A percentile compares a stretch with the other conserved stretches of the same genome.
phyloP scores from a whole-genome alignment of 2,329 filamentous ascomycete genomes.

The Botryosphaeria dothidea region DNA sequence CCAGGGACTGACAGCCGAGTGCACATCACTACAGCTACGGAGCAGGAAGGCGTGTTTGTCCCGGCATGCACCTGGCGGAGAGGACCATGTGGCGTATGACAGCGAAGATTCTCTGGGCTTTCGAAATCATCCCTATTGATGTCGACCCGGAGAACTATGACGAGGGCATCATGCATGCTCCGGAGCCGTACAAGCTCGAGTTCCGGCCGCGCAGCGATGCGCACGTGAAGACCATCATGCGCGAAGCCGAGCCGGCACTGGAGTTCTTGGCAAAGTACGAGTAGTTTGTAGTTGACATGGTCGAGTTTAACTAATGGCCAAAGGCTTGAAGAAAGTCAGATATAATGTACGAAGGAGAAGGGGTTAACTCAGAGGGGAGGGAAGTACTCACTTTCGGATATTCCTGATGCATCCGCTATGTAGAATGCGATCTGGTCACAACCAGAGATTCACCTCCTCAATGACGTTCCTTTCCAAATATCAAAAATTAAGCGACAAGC shows the following conservation, averaged over 20 bases:
- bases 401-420: no score
- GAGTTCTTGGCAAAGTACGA: slow-evolving; percentile 27
- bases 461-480: no score
- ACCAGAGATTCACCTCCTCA: no score
- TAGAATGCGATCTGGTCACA: no score
- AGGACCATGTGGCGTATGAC: slow-evolving; percentile 25
- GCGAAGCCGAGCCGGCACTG: slow-evolving; percentile 32
- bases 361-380: neutral
- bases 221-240: slow-evolving; percentile 34
- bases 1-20: neutral
- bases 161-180: slow-evolving; percentile 37
- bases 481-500: neutral
- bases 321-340: no score
- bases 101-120: slow-evolving; percentile 27
- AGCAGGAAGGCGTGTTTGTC: slow-evolving; percentile 31
- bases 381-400: no score
- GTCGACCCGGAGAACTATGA: slow-evolving; percentile 33
- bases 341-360: no score
- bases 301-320: no score
- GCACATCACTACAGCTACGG: slow-evolving; percentile 28
- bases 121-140: slow-evolving; percentile 24
- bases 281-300: neutral
- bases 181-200: slow-evolving; percentile 35
- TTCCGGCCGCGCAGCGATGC: slow-evolving; percentile 32
- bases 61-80: slow-evolving; percentile 33